Evolutionary conservation across 2,329 filamentous ascomycete species (phyloP).

Genomic region (Chaetomium sp.): DNA sequence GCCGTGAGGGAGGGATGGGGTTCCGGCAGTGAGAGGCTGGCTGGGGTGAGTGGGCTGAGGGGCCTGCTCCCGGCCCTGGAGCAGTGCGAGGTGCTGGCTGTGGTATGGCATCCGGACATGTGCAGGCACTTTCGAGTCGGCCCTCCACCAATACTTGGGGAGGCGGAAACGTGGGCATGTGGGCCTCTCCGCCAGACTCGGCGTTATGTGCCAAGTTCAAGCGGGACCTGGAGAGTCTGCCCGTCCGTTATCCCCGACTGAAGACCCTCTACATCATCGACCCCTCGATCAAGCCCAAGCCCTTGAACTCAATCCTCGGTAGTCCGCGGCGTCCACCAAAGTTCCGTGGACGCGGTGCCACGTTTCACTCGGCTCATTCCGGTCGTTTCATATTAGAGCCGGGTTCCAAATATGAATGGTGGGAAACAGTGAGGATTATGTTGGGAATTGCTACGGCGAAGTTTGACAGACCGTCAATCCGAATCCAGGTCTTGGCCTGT

Average conservation of each 20-base stretch:
- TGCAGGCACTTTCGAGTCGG: neutral
- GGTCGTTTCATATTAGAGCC: neutral
- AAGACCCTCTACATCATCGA: neutral
- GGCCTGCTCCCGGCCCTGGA: neutral
- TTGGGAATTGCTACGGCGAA: neutral
- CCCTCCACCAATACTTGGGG: no score
- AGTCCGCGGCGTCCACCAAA: neutral
- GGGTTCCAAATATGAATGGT: neutral
- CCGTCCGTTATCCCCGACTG: neutral
- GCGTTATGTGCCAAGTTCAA: neutral
- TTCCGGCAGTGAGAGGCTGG: neutral
- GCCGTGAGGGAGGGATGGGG: neutral
- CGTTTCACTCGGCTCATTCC: neutral
- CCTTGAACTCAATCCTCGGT: neutral
- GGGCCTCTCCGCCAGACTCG: no score
- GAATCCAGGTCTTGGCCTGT: neutral
- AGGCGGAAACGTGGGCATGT: no score
- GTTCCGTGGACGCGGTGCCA: neutral
- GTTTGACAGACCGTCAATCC: neutral
- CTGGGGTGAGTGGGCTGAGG: neutral
- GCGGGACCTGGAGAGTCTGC: neutral
- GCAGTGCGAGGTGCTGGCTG: neutral
- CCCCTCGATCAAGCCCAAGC: neutral
- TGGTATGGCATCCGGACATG: neutral
- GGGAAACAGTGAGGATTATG: neutral